A percentile compares a stretch with the other conserved stretches of the same genome.
phyloP scores from a whole-genome alignment of 352 stramenopile genomes.

The Albugo candida region DNA sequence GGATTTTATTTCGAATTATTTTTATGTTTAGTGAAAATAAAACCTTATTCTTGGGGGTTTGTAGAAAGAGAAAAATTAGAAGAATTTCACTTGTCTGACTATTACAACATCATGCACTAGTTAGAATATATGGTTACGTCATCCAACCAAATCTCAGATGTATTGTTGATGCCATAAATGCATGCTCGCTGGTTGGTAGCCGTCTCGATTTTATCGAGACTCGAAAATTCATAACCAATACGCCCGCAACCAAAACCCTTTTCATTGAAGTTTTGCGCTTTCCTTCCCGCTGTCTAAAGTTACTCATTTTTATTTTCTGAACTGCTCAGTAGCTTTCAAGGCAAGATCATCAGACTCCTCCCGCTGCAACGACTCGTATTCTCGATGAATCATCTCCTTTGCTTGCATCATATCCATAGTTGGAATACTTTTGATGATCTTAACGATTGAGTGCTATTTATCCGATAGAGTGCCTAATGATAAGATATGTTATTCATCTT shows the following conservation, averaged over 20 bases:
- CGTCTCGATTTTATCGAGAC: neutral
- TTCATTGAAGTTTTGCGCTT: neutral
- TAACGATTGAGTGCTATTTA: conserved; percentile 11
- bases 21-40: no score
- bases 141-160: conserved; percentile 1
- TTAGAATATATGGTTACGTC: no score
- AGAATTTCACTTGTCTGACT: no score
- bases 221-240: neutral
- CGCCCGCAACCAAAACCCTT: neutral
- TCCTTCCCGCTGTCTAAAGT: no score
- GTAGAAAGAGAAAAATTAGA: no score
- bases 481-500: conserved; percentile 5
- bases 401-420: conserved; percentile 4
- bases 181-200: neutral
- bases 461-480: conserved; percentile 3
- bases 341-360: neutral
- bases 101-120: no score
- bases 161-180: neutral
- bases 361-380: conserved; percentile 1
- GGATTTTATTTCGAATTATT: no score
- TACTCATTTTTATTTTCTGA: neutral
- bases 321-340: neutral
- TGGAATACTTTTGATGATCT: conserved; percentile 5
- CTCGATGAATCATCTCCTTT: conserved; percentile 9
- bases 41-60: no score